Base-by-base conservation (phyloP, 23 red algal species). In the Gracilaria caudata region DNA sequence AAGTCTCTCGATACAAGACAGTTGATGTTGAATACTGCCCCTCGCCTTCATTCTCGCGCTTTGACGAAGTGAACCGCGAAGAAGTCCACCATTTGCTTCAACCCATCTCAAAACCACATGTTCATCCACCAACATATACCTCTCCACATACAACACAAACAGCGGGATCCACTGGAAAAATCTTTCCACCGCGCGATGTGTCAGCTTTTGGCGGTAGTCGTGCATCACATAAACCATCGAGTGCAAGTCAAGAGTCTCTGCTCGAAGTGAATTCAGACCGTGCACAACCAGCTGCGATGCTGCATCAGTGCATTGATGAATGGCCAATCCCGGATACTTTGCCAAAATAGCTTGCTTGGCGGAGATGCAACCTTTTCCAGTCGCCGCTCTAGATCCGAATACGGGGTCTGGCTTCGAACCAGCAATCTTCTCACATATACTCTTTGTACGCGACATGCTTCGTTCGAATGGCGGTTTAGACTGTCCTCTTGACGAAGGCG, bases 121-220 rank as follows among this genome's bases (percentile, higher is more conserved):
- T 73, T 94, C 92, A 54, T 94, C 92, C 20, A 94, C 79, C 25
- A 82, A 51, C 59, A 94, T 56, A 30, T 79, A 87, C 56, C 81
- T 60, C 65, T 86, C 92, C 5, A 94, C 33, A 64, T 88, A 94
- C 46, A 77, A 19, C 4, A 68, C 54, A 64, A 86, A 94, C 35
- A 89, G 36, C 40, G 82, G 83, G 41, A 87, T 76, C 92, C 92
- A 94, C 35, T 88, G 73, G 29, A 94, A 94, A 75, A 94, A 94
- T 0, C 83, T 75, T 33, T 94, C 83, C 26, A 94, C 84, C 7
- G 73, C 81, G 9, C 47, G 57, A 57, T 94, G 92, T 5, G 92
- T 83, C 49, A 94, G 57, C 64, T 68, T 80, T 35, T 55, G 54
- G 32, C 76, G 63, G 77, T 89, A 80, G 32, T 87, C 63, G n/a